Evolutionary conservation across 768 basidiomycete species (phyloP).

Genomic region (Panellus pusillus): DNA sequence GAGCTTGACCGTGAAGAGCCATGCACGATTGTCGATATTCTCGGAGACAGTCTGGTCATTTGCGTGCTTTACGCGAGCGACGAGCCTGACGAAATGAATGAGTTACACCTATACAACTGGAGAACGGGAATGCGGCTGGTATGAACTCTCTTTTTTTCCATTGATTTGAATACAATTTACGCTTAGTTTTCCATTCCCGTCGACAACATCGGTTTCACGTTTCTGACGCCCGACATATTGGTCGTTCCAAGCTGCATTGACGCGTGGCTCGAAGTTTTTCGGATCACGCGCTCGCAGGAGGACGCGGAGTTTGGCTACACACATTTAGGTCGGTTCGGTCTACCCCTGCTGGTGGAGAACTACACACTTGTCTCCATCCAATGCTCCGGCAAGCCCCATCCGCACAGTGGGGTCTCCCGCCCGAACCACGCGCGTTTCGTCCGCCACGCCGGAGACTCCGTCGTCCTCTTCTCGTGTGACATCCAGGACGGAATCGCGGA

Average conservation of each 20-base stretch:
- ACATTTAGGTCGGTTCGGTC: not conserved
- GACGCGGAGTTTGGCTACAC: not conserved
- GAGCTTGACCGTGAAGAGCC: not conserved
- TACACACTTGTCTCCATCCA: not conserved
- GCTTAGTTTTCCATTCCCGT: not conserved
- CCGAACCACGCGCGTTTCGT: not conserved
- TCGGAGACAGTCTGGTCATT: slow-evolving; percentile 4
- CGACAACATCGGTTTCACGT: not conserved
- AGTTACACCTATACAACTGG: slow-evolving; percentile 6
- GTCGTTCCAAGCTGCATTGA: not conserved
- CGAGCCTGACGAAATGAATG: not conserved
- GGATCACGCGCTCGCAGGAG: not conserved
- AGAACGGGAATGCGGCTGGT: not conserved
- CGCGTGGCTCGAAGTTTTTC: not conserved
- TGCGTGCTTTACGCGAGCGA: slow-evolving; percentile 1
- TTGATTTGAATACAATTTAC: not conserved
- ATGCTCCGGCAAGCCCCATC: slow-evolving; percentile 1
- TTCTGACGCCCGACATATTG: not conserved
- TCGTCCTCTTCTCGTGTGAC: not conserved
- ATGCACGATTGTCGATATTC: not conserved
- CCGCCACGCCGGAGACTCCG: not conserved
- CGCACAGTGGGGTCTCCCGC: not conserved
- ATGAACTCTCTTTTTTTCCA: not conserved
- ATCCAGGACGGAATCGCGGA: not conserved
- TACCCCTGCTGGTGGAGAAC: not conserved